A percentile compares a stretch with the other conserved stretches of the same genome.
phyloP scores from a whole-genome alignment of 2,329 filamentous ascomycete genomes.

The Metarhizium robertsii region DNA sequence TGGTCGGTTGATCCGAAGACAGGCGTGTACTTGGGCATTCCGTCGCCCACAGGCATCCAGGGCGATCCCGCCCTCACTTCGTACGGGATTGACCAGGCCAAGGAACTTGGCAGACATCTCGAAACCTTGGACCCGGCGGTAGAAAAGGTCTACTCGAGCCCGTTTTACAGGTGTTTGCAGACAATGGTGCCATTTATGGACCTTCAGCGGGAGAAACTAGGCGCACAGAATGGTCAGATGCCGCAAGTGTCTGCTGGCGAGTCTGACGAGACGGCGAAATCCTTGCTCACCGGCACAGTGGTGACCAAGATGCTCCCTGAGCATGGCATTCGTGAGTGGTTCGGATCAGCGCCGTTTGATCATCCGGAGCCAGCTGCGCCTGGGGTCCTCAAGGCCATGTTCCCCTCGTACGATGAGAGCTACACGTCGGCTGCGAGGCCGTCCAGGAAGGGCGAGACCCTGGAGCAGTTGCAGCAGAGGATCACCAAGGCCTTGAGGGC shows the following conservation, averaged over 20 bases:
- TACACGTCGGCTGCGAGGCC: slow-evolving; percentile 60
- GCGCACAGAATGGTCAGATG: background rate
- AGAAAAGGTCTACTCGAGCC: slow-evolving; percentile 71
- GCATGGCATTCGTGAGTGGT: slow-evolving; percentile 72
- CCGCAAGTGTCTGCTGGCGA: background rate
- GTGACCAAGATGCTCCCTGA: slow-evolving; percentile 42
- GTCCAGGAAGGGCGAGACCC: slow-evolving; percentile 64
- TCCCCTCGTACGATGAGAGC: slow-evolving; percentile 49
- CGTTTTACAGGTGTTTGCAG: slow-evolving; percentile 82
- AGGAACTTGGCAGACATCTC: slow-evolving; percentile 63
- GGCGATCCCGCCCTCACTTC: slow-evolving; percentile 81
- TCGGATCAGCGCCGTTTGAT: slow-evolving; percentile 73
- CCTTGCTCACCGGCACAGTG: background rate
- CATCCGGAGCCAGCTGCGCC: slow-evolving; percentile 70
- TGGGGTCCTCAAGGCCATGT: slow-evolving; percentile 53
- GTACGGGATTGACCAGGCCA: slow-evolving; percentile 76
- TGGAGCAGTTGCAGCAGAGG: slow-evolving; percentile 71
- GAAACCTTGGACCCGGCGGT: slow-evolving; percentile 54
- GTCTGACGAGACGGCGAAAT: background rate
- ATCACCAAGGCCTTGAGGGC: slow-evolving; percentile 59
- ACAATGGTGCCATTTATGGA: slow-evolving; percentile 64
- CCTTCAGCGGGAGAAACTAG: slow-evolving; percentile 22
- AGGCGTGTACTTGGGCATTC: slow-evolving; percentile 66
- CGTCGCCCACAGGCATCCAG: slow-evolving; percentile 77
- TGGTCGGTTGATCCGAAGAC: slow-evolving; percentile 79